Percentiles rank a stretch among this genome's conserved stretches.
phyloP scores from a whole-genome alignment of 345 rosid genomes.

The Chamaenerion angustifolium region DNA sequence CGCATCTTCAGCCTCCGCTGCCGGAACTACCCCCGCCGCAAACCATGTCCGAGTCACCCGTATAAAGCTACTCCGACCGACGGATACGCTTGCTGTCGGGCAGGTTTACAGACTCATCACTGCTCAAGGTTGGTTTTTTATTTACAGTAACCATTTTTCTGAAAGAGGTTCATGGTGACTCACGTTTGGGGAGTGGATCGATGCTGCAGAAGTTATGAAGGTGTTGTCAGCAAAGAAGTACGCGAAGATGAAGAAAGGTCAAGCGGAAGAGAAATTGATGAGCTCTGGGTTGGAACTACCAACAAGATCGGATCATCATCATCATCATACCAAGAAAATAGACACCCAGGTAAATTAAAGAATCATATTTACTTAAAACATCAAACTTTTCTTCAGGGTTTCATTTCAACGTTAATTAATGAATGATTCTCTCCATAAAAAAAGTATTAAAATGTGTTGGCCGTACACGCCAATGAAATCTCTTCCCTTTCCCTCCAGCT shows the following conservation, averaged over 20 bases:
- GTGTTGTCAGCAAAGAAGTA: constrained; percentile 59
- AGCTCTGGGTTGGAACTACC: constrained; percentile 28
- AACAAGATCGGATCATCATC: background rate
- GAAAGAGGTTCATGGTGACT: no score
- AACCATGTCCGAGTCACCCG: constrained; percentile 47
- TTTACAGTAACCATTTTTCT: no score
- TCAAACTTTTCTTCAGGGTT: no score
- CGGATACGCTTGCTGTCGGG: constrained; percentile 66
- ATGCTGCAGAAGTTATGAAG: constrained; percentile 62
- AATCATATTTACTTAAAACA: background rate
- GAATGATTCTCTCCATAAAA: no score
- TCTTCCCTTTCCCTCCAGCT: no score
- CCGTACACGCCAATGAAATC: no score
- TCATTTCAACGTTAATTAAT: no score
- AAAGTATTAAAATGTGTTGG: no score
- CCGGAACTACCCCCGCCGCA: constrained; percentile 8
- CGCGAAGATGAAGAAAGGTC: constrained; percentile 40
- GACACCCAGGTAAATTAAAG: constrained; percentile 21
- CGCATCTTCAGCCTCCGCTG: background rate
- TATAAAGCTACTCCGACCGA: constrained; percentile 87
- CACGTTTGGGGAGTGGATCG: constrained; percentile 1
- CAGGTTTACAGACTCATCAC: constrained; percentile 78
- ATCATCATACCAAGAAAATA: background rate
- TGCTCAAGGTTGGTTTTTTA: constrained; percentile 33
- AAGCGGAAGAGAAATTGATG: constrained; percentile 14